Evolutionary conservation across 768 basidiomycete genomes (phyloP).

Genomic region (Trametes sanguinea): DNA sequence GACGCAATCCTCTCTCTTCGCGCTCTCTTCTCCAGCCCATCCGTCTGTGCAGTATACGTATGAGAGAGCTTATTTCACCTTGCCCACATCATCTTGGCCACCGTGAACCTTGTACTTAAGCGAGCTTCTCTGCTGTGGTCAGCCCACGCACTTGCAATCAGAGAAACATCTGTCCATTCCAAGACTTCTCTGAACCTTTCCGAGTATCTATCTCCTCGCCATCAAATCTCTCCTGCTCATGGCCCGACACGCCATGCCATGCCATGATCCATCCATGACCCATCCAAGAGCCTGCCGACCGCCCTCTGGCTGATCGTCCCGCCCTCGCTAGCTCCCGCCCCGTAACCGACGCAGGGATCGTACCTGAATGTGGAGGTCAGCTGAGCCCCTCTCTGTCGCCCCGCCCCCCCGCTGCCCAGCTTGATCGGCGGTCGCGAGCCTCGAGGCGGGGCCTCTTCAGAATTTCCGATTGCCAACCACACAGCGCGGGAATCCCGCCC

Average conservation of each 20-base stretch:
- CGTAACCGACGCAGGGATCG: neutral
- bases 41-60: neutral
- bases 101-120: too few relatives aligned
- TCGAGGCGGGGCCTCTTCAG: conserved; percentile 3
- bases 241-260: neutral
- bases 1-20: neutral
- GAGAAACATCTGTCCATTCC: too few relatives aligned
- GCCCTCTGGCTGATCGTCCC: neutral
- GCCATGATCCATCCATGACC: too few relatives aligned
- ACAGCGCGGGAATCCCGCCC: neutral
- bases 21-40: neutral
- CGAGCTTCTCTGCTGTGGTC: neutral
- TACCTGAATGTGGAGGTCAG: conserved; percentile 12
- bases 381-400: conserved; percentile 6
- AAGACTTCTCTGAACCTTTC: too few relatives aligned
- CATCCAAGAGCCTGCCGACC: too few relatives aligned
- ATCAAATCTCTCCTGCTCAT: neutral
- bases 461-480: neutral
- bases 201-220: too few relatives aligned
- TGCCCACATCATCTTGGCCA: neutral
- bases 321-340: conserved; percentile 4
- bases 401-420: neutral
- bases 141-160: neutral
- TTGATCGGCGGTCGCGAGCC: conserved; percentile 13
- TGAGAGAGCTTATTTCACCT: neutral